phyloP scores from a whole-genome alignment of 257 asterid species.

The Vinca minor region DNA sequence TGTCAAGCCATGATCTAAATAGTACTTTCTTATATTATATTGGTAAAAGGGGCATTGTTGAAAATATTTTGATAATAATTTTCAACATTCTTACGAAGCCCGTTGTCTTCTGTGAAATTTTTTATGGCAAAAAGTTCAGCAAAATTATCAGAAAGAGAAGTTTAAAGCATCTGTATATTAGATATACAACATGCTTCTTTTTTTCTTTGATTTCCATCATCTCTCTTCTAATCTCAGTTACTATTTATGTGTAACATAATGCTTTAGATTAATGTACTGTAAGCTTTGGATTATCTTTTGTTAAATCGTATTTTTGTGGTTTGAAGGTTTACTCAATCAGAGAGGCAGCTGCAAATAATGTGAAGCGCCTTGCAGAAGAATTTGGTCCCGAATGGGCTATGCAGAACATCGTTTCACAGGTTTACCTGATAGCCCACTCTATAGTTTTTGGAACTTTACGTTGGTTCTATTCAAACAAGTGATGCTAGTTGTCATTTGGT shows the following conservation, averaged over 20 bases:
- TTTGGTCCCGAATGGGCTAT: conserved; percentile 94
- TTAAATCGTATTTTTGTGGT: neutral
- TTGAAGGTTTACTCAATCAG: conserved; percentile 71
- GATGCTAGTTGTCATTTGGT: neutral
- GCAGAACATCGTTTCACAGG: conserved; percentile 92
- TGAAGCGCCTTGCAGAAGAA: conserved; percentile 79
- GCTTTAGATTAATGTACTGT: neutral
- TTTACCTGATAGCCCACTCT: conserved; percentile 11
- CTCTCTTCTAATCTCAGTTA: neutral
- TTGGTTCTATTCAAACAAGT: neutral
- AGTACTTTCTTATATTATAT: neutral
- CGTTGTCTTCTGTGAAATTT: neutral
- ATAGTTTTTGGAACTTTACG: neutral
- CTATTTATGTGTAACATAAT: neutral
- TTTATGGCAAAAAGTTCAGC: neutral
- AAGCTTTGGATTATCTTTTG: neutral
- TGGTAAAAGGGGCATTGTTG: neutral
- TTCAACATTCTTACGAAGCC: neutral
- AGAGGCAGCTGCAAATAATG: conserved; percentile 79
- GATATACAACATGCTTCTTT: neutral
- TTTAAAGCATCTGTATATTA: neutral
- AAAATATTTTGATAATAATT: neutral
- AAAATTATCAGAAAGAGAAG: neutral
- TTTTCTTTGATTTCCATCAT: neutral
- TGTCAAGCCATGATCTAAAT: neutral